Conservation (phyloP, 257 asterid species). For the Henckelia pumila region DNA sequence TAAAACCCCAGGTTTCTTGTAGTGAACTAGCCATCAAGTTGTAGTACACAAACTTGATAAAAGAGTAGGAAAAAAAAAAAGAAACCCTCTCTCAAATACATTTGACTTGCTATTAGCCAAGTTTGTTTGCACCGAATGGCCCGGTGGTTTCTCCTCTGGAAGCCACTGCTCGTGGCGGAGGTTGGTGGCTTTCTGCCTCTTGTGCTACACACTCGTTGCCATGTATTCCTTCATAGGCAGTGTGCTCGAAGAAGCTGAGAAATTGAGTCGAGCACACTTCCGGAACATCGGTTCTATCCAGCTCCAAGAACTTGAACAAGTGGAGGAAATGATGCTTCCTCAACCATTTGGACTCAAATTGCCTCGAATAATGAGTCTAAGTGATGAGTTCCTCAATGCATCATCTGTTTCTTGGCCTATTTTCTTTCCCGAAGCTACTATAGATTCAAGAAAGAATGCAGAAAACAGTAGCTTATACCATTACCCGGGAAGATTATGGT, state of each 20-base stretch:
- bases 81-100: background rate
- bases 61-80: background rate
- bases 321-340: constrained; percentile 32
- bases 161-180: constrained; percentile 36
- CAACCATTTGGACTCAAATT: constrained; percentile 36
- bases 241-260: constrained; percentile 12
- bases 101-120: background rate
- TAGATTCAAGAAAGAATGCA: constrained; percentile 27
- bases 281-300: constrained; percentile 29
- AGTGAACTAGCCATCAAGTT: no score
- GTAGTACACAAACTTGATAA: no score
- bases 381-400: constrained; percentile 35
- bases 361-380: constrained; percentile 30
- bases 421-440: constrained; percentile 34
- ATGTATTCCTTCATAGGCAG: constrained; percentile 25
- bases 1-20: no score
- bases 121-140: constrained; percentile 28
- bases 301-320: constrained; percentile 33
- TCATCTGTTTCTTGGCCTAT: constrained; percentile 28
- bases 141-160: constrained; percentile 28
- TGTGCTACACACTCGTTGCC: constrained; percentile 27
- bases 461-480: constrained; percentile 15
- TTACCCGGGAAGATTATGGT: constrained; percentile 39
- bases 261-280: constrained; percentile 8
- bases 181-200: constrained; percentile 27